phyloP scores from a whole-genome alignment of 139 green algal species.

The Chlorella sp. region DNA sequence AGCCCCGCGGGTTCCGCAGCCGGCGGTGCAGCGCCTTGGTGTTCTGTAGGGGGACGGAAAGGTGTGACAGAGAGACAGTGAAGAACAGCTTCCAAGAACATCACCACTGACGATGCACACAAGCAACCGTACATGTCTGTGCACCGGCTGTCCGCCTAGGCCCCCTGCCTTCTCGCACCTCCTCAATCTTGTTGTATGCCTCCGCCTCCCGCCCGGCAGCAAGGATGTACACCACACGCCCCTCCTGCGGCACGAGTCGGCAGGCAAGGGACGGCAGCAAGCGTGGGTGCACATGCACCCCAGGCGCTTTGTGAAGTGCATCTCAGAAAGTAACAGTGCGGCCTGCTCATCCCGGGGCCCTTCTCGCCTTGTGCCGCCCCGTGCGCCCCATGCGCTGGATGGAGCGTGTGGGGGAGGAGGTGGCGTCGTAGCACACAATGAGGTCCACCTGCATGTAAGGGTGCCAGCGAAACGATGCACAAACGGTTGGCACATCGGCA shows the following conservation, averaged over 20 bases:
- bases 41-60: slow-evolving; percentile 28
- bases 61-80: too few species aligned
- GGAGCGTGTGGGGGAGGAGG: slow-evolving; percentile 77
- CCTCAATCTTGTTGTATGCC: slow-evolving; percentile 62
- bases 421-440: slow-evolving; percentile 93
- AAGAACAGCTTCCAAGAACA: too few species aligned
- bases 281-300: too few species aligned
- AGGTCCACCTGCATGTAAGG: slow-evolving; percentile 83
- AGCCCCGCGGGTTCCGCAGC: slow-evolving; percentile 47
- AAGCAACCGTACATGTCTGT: too few species aligned
- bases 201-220: slow-evolving; percentile 71
- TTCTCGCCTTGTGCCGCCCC: slow-evolving; percentile 69
- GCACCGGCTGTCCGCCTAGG: too few species aligned
- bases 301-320: too few species aligned
- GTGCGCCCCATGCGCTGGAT: slow-evolving; percentile 95
- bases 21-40: slow-evolving; percentile 46
- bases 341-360: too few species aligned
- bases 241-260: slow-evolving; percentile 42
- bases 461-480: too few species aligned
- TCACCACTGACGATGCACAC: too few species aligned
- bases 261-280: too few species aligned
- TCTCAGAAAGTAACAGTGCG: too few species aligned
- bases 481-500: too few species aligned
- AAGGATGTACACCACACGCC: slow-evolving; percentile 90
- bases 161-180: slow-evolving; percentile 10